A percentile compares a stretch with the other conserved stretches of the same genome.
phyloP scores from a whole-genome alignment of 2,329 filamentous ascomycete genomes.

The Arthroderma uncinatum region DNA sequence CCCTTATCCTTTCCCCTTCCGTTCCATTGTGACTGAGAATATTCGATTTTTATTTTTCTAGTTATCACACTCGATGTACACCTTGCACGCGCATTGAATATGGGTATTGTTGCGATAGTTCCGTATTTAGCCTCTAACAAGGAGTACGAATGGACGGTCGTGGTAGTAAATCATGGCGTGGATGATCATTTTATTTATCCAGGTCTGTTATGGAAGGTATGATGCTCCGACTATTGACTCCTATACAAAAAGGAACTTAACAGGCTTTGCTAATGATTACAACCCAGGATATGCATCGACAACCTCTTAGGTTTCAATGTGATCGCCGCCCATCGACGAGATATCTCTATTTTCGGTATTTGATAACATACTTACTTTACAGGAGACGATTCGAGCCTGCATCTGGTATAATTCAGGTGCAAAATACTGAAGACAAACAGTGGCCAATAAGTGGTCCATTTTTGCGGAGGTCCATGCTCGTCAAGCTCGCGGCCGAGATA shows the following conservation, averaged over 20 bases:
- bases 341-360: constrained; percentile 10
- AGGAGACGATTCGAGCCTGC: not conserved
- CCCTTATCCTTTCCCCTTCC: not conserved
- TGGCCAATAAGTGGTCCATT: constrained; percentile 1
- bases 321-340: constrained; percentile 5
- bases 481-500: not conserved
- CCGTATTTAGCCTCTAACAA: not conserved
- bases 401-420: not conserved
- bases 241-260: not conserved
- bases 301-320: constrained; percentile 1
- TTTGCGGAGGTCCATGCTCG: constrained; percentile 4
- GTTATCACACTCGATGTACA: not conserved
- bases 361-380: not conserved
- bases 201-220: not conserved
- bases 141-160: not conserved
- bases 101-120: constrained; percentile 1
- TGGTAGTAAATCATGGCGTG: not conserved
- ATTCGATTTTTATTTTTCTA: not conserved
- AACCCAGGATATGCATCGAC: constrained; percentile 3
- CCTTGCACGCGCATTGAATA: not conserved
- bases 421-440: not conserved
- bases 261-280: not conserved
- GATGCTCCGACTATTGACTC: not conserved
- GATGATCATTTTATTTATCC: not conserved
- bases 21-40: not conserved